Conservation (phyloP, 1,284 basidiomycete genomes). For the Leccinum griseonigrum region DNA sequence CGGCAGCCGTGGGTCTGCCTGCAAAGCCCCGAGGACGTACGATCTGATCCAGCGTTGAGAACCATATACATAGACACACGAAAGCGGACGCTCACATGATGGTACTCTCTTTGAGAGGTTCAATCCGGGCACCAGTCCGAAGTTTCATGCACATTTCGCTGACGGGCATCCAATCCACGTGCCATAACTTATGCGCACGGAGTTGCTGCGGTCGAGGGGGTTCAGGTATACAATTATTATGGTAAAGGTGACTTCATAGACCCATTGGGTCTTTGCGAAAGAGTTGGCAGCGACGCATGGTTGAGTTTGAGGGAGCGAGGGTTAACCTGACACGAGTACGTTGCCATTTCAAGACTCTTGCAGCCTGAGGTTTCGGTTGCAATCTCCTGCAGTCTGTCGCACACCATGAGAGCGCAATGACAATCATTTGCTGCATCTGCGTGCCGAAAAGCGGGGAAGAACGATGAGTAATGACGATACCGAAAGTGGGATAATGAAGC, state of each 20-base stretch:
- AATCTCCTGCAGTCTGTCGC: constrained; percentile 40
- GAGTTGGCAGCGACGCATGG: background rate
- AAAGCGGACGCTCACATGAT: constrained; percentile 47
- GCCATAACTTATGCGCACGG: constrained; percentile 60
- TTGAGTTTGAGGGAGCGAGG: constrained; percentile 10
- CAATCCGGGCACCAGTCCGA: constrained; percentile 38
- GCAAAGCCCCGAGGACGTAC: constrained; percentile 45
- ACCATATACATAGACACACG: background rate
- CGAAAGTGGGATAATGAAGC: background rate
- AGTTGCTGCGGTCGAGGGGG: constrained; percentile 44
- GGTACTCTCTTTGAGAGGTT: constrained; percentile 50
- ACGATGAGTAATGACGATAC: background rate
- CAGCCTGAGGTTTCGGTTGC: constrained; percentile 27
- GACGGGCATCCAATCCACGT: constrained; percentile 40
- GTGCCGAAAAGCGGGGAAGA: background rate
- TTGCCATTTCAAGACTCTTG: constrained; percentile 27
- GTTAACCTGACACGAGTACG: constrained; percentile 33
- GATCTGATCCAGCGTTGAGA: constrained; percentile 31
- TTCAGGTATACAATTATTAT: constrained; percentile 27
- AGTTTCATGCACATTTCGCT: constrained; percentile 44
- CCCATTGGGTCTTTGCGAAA: background rate
- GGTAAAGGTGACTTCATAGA: constrained; percentile 12
- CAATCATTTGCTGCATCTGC: constrained; percentile 63
- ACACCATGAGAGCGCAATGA: constrained; percentile 51
- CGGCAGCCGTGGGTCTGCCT: constrained; percentile 39